phyloP scores from a whole-genome alignment of 2,329 filamentous ascomycete species.

The Scedosporium boydii region DNA sequence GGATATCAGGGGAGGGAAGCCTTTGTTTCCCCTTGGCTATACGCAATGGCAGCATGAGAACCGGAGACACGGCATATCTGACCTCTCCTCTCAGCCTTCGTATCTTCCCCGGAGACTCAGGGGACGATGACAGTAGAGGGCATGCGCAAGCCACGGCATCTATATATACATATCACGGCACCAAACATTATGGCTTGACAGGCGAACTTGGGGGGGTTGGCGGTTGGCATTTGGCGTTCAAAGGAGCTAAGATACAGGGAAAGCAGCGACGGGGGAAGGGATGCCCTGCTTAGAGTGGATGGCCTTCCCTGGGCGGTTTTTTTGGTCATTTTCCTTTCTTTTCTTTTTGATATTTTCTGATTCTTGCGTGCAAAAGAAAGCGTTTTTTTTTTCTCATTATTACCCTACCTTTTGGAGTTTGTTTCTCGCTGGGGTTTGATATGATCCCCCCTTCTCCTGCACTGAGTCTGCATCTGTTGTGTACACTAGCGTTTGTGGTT shows the following conservation, averaged over 20 bases:
- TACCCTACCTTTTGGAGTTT: too few species aligned
- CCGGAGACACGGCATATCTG: too few species aligned
- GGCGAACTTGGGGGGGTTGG: neutral
- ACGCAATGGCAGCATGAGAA: neutral
- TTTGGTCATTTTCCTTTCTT: constrained; percentile 1
- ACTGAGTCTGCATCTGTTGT: neutral
- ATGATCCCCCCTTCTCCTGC: neutral
- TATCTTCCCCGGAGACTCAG: neutral
- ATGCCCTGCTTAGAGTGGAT: neutral
- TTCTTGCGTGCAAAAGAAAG: too few species aligned
- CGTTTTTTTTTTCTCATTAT: too few species aligned
- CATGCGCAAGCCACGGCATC: neutral
- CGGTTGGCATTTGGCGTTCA: neutral
- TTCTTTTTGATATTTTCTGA: constrained; percentile 1
- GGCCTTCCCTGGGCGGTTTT: neutral
- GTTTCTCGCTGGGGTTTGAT: too few species aligned
- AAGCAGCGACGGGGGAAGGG: neutral
- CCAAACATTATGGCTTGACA: neutral
- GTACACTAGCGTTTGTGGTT: too few species aligned
- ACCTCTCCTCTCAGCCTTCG: neutral
- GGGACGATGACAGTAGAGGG: neutral
- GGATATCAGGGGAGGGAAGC: neutral
- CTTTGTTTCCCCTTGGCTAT: neutral
- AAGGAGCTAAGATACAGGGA: constrained; percentile 6
- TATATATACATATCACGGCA: neutral